phyloP scores from a whole-genome alignment of 441 rosid species.

The Croton setiger region DNA sequence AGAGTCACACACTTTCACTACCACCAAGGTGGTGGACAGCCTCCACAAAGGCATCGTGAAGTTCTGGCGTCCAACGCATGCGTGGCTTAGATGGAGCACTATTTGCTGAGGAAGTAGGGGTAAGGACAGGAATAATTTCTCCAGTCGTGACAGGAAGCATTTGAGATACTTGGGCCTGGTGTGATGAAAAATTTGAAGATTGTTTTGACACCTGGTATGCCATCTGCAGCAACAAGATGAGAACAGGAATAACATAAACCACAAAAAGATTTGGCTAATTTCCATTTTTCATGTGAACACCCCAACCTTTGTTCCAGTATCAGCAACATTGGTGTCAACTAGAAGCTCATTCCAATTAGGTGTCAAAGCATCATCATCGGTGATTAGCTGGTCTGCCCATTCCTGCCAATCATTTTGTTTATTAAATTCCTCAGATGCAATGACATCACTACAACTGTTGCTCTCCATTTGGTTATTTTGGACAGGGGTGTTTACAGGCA shows the following conservation, averaged over 20 bases:
- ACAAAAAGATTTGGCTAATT: constrained; percentile 10
- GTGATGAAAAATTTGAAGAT: constrained; percentile 27
- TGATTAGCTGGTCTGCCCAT: constrained; percentile 93
- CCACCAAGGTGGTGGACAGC: constrained; percentile 93
- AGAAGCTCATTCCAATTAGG: constrained; percentile 78
- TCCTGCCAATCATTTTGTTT: constrained; percentile 85
- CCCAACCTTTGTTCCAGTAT: constrained; percentile 69
- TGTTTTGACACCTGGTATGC: constrained; percentile 39
- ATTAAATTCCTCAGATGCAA: constrained; percentile 56
- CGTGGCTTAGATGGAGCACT: constrained; percentile 70
- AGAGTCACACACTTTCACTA: constrained; percentile 64
- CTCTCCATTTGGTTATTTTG: constrained; percentile 51
- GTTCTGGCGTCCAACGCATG: constrained; percentile 97
- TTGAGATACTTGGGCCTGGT: constrained; percentile 38
- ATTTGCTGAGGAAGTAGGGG: constrained; percentile 49
- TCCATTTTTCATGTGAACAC: constrained; percentile 9
- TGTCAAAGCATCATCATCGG: constrained; percentile 64
- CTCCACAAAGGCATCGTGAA: constrained; percentile 90
- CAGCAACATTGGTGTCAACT: constrained; percentile 39
- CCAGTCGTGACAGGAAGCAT: constrained; percentile 53
- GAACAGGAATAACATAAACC: constrained; percentile 21
- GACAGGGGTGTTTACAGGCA: constrained; percentile 34
- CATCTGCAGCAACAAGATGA: constrained; percentile 39
- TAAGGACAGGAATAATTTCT: constrained; percentile 43
- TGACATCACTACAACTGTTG: constrained; percentile 41